Conservation (phyloP, 306 rosid genomes). For the Argentina anserina region DNA sequence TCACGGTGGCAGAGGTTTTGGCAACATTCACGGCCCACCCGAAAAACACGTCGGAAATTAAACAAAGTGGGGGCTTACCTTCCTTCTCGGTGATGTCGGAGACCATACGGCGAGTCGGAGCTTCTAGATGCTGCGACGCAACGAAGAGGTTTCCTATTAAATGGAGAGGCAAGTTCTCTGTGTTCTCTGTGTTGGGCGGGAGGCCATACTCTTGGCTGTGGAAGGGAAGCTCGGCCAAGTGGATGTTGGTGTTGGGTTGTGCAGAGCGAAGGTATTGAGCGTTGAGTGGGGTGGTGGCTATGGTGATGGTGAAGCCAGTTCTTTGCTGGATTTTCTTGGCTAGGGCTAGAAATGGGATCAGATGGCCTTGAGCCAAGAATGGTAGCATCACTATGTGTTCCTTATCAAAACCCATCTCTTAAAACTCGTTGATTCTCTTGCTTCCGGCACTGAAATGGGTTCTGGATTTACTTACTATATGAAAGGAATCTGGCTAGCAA, state of each 20-base stretch:
- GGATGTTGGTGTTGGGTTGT: slow-evolving; percentile 28
- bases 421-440: too few relatives aligned
- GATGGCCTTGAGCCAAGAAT: slow-evolving; percentile 73
- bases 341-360: slow-evolving; percentile 57
- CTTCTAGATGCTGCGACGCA: slow-evolving; percentile 45
- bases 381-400: slow-evolving; percentile 62
- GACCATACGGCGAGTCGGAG: slow-evolving; percentile 41
- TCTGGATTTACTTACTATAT: too few relatives aligned
- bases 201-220: slow-evolving; percentile 36
- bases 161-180: slow-evolving; percentile 42
- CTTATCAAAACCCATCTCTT: not conserved
- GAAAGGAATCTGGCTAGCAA: too few relatives aligned
- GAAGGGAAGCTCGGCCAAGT: slow-evolving; percentile 46
- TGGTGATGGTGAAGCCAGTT: slow-evolving; percentile 43
- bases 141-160: slow-evolving; percentile 13
- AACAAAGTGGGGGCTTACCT: slow-evolving; percentile 42
- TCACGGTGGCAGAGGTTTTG: slow-evolving; percentile 32
- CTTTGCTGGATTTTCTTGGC: slow-evolving; percentile 49
- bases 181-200: slow-evolving; percentile 56
- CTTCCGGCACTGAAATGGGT: too few relatives aligned
- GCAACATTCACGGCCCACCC: slow-evolving; percentile 60
- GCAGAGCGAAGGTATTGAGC: slow-evolving; percentile 44
- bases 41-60: slow-evolving; percentile 48
- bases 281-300: slow-evolving; percentile 65
- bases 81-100: slow-evolving; percentile 37